Evolutionary conservation across 345 rosid genomes (phyloP), one percentile per base, ranked within the genome.

Genomic region (Bruguiera gymnorhiza): DNA sequence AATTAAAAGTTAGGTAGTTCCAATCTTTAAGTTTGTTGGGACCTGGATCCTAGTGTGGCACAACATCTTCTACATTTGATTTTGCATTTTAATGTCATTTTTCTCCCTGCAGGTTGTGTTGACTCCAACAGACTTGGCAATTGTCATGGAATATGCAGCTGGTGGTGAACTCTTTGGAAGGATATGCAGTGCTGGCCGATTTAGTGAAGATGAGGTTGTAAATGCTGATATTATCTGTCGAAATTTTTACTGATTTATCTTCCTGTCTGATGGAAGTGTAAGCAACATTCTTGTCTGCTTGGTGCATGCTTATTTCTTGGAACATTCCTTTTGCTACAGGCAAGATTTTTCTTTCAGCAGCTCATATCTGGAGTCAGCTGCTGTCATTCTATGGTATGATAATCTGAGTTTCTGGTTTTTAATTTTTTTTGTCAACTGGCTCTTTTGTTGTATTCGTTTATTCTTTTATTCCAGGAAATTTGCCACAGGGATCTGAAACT

Each of bases 351-450:
- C 89, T 85, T 90, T 77, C 97, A 90, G 83, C 97, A 90, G 77
- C 87, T 90, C 61, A 86, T 88, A 74, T 90, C 97, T 63, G 93
- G 97, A 62, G 97, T 90, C 83, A 90, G 97, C 86, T 90, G 86
- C 79, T 90, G 93, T 57, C 97, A 90, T 80, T 83, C 85, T 71
- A 90, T 88, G 93, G 97, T 90, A 85, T 65, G 67, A 43, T 30
- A 60, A 57, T 24, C 54, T 52, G 7, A 39, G 36, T 48, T 65
- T 37, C 69, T 23, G 15, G 37, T 18, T 48, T 52, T 48, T 59
- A 9, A 30, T 16, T 51, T 8, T n/a, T 21, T 39, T 5, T 34
- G 8, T 34, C 7, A 32, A 60, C 23, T 11, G 11, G 8, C 65
- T 23, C 27, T 29, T 60, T 62, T 57, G 57, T 37, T 55, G 8